A percentile compares a stretch with the other conserved stretches of the same genome.
Conservation (phyloP, 2,329 filamentous ascomycete species). For the Aspergillus eucalypticola region DNA sequence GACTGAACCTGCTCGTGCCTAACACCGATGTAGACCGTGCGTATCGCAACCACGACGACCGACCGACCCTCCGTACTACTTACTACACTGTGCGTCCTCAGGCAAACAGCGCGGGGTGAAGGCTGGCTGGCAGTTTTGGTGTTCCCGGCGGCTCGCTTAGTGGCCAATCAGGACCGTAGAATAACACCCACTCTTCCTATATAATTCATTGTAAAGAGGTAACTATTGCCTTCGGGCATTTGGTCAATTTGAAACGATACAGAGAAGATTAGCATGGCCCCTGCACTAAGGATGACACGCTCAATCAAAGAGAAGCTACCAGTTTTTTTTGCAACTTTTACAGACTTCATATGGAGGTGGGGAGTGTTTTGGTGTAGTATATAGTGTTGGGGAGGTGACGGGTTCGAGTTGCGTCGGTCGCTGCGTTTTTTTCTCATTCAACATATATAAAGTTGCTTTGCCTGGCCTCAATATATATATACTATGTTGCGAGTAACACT, state of each 20-base stretch:
- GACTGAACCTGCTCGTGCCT: not conserved
- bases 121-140: slow-evolving; percentile 5
- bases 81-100: not conserved
- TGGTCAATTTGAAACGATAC: slow-evolving; percentile 69
- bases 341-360: slow-evolving; percentile 18
- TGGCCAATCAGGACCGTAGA: slow-evolving; percentile 10
- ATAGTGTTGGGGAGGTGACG: not conserved
- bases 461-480: too few relatives aligned
- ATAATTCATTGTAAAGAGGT: slow-evolving; percentile 23
- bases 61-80: not conserved
- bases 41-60: not conserved
- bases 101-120: not conserved
- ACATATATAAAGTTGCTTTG: too few relatives aligned
- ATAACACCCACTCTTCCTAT: slow-evolving; percentile 6
- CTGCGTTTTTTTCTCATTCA: not conserved
- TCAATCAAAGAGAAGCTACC: slow-evolving; percentile 76
- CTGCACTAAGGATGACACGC: slow-evolving; percentile 93
- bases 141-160: slow-evolving; percentile 9
- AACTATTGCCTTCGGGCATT: slow-evolving; percentile 50
- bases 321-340: slow-evolving; percentile 58
- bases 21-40: not conserved
- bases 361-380: not conserved
- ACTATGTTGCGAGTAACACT: too few relatives aligned
- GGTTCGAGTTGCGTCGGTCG: slow-evolving; percentile 16
- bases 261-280: slow-evolving; percentile 83